These are phyloP conservation scores for Leishmania gerbilli DNA, from an alignment of 208 protist species.

Conservation along the genomic window DNA sequence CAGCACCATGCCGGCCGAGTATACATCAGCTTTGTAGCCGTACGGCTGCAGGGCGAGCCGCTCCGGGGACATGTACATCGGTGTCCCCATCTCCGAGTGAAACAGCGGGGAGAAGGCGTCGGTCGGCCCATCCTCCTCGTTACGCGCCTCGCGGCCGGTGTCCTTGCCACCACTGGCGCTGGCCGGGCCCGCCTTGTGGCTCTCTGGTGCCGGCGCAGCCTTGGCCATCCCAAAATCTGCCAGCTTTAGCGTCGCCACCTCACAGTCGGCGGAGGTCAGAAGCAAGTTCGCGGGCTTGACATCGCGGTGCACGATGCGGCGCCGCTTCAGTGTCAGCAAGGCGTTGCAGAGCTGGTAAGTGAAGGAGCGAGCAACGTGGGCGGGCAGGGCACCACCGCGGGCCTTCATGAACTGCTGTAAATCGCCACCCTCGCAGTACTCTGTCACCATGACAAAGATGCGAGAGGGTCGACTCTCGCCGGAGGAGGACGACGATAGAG, in stretches of 20 bases:
- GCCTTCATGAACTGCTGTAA: constrained; percentile 41
- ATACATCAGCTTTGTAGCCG: constrained; percentile 77
- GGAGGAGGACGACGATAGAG: constrained; percentile 5
- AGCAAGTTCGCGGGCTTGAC: constrained; percentile 91
- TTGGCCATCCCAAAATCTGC: constrained; percentile 80
- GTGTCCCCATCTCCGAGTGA: constrained; percentile 62
- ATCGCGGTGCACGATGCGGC: constrained; percentile 84
- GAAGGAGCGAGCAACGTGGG: constrained; percentile 42
- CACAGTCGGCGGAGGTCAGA: constrained; percentile 51
- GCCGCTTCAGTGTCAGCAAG: constrained; percentile 43
- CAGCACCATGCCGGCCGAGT: constrained; percentile 77
- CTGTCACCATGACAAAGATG: constrained; percentile 50
- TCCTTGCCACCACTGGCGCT: background rate
- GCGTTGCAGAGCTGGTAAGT: constrained; percentile 72
- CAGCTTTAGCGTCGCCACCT: constrained; percentile 59
- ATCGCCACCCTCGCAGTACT: constrained; percentile 72
- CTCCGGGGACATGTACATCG: constrained; percentile 82
- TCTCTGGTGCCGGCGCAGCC: constrained; percentile 6
- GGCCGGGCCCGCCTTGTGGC: background rate
- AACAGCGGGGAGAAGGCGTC: constrained; percentile 36
- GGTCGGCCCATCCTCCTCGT: background rate
- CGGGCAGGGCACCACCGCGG: constrained; percentile 17
- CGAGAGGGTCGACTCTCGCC: constrained; percentile 14
- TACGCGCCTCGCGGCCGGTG: background rate
- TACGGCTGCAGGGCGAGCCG: constrained; percentile 57